phyloP scores from a whole-genome alignment of 1,284 basidiomycete genomes.

The Chalciporus sp. region DNA sequence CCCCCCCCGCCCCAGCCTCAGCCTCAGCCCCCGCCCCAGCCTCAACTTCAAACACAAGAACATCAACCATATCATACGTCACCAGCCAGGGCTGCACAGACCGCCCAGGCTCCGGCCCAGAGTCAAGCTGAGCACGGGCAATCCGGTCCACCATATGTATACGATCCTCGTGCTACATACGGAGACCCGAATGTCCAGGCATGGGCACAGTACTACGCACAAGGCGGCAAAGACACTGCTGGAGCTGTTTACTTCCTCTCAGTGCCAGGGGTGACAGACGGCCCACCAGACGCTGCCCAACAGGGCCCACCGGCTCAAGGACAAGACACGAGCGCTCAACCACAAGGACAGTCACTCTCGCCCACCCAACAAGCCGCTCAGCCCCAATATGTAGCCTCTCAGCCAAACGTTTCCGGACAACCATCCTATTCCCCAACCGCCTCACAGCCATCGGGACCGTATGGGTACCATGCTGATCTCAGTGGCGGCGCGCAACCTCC shows the following conservation, averaged over 20 bases:
- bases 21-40: slow-evolving; percentile 17
- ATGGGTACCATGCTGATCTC: slow-evolving; percentile 23
- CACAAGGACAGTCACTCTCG: slow-evolving; percentile 20
- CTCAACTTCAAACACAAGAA: neutral
- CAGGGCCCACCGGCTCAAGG: slow-evolving; percentile 11
- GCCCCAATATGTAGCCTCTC: slow-evolving; percentile 17
- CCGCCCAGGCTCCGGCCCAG: slow-evolving; percentile 18
- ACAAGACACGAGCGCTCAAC: slow-evolving; percentile 7
- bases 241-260: slow-evolving; percentile 76
- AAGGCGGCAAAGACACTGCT: slow-evolving; percentile 68
- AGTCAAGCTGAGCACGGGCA: slow-evolving; percentile 18
- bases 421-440: slow-evolving; percentile 17
- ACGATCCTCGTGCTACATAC: slow-evolving; percentile 65
- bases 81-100: slow-evolving; percentile 12
- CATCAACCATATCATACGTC: slow-evolving; percentile 15
- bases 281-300: slow-evolving; percentile 5
- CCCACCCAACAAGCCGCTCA: slow-evolving; percentile 21
- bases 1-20: slow-evolving; percentile 20
- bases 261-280: slow-evolving; percentile 68
- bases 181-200: slow-evolving; percentile 74
- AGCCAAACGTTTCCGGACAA: slow-evolving; percentile 12
- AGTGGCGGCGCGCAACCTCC: neutral
- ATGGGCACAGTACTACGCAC: slow-evolving; percentile 80
- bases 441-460: slow-evolving; percentile 25
- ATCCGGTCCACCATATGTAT: slow-evolving; percentile 67